phyloP scores from a whole-genome alignment of 768 basidiomycete genomes.

The Melanogaster broomeanus region DNA sequence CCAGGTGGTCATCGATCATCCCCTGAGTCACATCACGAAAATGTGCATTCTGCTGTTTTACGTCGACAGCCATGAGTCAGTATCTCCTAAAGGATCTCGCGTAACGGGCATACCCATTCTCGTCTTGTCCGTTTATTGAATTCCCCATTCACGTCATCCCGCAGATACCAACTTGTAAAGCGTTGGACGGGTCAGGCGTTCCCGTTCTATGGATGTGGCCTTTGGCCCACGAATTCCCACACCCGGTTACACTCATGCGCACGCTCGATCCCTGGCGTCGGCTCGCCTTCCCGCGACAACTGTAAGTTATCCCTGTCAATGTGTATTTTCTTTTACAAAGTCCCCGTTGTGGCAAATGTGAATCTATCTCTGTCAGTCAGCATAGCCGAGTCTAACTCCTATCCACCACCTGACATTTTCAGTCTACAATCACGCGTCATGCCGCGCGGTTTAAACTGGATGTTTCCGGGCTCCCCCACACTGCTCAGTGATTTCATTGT shows the following conservation, averaged over 20 bases:
- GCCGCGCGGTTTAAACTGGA: background rate
- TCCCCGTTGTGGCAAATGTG: conserved; percentile 13
- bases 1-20: conserved; percentile 9
- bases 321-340: conserved; percentile 10
- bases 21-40: conserved; percentile 18
- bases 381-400: conserved; percentile 22
- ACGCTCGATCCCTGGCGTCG: conserved; percentile 9
- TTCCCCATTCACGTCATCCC: conserved; percentile 2
- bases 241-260: conserved; percentile 6
- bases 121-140: conserved; percentile 16
- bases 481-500: conserved; percentile 13
- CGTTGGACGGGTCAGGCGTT: background rate
- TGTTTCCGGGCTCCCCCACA: conserved; percentile 9
- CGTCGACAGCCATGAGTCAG: conserved; percentile 26
- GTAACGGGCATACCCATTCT: conserved; percentile 20
- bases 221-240: conserved; percentile 15
- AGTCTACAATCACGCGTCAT: background rate
- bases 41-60: conserved; percentile 18
- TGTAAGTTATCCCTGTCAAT: conserved; percentile 11
- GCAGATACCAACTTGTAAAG: conserved; percentile 6
- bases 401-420: conserved; percentile 6
- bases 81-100: conserved; percentile 14
- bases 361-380: conserved; percentile 24
- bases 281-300: conserved; percentile 17
- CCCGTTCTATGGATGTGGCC: conserved; percentile 3